Evolutionary conservation across 352 stramenopile genomes (phyloP).

Genomic region (Pythium phragmiticola): DNA sequence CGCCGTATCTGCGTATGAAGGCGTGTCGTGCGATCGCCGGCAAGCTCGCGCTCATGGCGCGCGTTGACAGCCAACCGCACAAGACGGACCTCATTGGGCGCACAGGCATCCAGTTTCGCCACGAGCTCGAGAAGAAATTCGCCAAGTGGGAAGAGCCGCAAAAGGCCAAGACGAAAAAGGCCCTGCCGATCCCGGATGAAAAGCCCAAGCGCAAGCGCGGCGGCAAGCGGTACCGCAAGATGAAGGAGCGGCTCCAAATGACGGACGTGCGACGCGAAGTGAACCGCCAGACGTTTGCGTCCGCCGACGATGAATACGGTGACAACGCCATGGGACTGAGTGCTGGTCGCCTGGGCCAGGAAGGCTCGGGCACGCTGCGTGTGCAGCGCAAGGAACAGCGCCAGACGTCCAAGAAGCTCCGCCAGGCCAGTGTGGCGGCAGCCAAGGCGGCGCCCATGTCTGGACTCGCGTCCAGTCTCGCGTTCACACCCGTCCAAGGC

Average conservation of each 20-base stretch:
- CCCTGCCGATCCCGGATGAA: slow-evolving; percentile 94
- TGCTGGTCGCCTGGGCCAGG: slow-evolving; percentile 87
- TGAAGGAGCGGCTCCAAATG: slow-evolving; percentile 97
- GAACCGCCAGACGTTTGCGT: slow-evolving; percentile 95
- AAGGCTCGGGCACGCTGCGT: slow-evolving; percentile 88
- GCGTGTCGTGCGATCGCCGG: slow-evolving; percentile 91
- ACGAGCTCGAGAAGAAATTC: slow-evolving; percentile 94
- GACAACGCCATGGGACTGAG: slow-evolving; percentile 99
- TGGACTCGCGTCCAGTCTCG: slow-evolving; percentile 94
- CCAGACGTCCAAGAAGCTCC: slow-evolving; percentile 92
- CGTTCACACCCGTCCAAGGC: slow-evolving; percentile 96
- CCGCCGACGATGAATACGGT: slow-evolving; percentile 94
- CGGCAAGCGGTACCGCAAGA: slow-evolving; percentile 93
- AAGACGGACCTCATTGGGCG: slow-evolving; percentile 57
- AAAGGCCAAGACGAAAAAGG: slow-evolving; percentile 96
- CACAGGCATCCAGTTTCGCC: slow-evolving; percentile 84
- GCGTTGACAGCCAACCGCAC: slow-evolving; percentile 91
- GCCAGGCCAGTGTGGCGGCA: slow-evolving; percentile 81
- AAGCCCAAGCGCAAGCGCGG: slow-evolving; percentile 94
- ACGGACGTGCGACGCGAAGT: slow-evolving; percentile 97
- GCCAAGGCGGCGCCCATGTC: slow-evolving; percentile 59
- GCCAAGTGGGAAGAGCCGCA: slow-evolving; percentile 97
- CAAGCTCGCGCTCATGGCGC: slow-evolving; percentile 89
- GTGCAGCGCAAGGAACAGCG: slow-evolving; percentile 90
- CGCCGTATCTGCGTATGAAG: slow-evolving; percentile 93